Evolutionary conservation across 352 stramenopile species (phyloP), one percentile per base, ranked within the genome.

Genomic region (Pythium aristosporum): DNA sequence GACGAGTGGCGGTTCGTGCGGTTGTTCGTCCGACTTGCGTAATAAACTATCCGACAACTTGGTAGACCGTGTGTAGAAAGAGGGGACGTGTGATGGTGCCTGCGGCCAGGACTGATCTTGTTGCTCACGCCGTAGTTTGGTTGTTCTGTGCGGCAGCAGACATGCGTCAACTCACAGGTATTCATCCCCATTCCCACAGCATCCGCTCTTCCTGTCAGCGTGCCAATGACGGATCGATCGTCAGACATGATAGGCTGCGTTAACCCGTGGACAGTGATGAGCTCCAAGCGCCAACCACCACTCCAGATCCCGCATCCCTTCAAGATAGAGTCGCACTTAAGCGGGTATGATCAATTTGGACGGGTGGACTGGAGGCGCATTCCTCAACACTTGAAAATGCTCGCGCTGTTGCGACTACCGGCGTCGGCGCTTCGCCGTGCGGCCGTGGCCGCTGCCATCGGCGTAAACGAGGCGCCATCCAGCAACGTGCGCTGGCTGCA

Each of bases 31-130:
- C 13, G 77, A 65, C 37, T 79, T 72, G 36, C 69, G 69, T 53
- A 80, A 69, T 49, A 76, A 72, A 67, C 25, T 74, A 62, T 50
- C 73, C 67, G 25, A 81, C 62, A 41, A 76, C 59, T 57, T 75
- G 70, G 43, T 72, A 68, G 18, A 72, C 54, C 18, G 65, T 68
- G 54, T 73, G 25, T 30, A 5, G 25, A 30, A 30, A 30, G 52
- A 18, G 55, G 41, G 18, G 41, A 43, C 7, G 11, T 36, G 23
- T 42, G 30, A 34, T 41, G 36, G 0, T 42, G 10, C 11, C 37
- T 42, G 37, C 37, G 15, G 37, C 15, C 15, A 16, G 37, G 15
- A 42, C 37, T 42, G 37, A 42, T 16, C 2, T 42, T 16, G 37
- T 42, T 11, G 36, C 25, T 28, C 25, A 30, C 25, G 5, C 5